These are phyloP conservation scores for Sisymbrium altissimum DNA, from an alignment of 345 rosid genomes.

Conservation along the genomic window DNA sequence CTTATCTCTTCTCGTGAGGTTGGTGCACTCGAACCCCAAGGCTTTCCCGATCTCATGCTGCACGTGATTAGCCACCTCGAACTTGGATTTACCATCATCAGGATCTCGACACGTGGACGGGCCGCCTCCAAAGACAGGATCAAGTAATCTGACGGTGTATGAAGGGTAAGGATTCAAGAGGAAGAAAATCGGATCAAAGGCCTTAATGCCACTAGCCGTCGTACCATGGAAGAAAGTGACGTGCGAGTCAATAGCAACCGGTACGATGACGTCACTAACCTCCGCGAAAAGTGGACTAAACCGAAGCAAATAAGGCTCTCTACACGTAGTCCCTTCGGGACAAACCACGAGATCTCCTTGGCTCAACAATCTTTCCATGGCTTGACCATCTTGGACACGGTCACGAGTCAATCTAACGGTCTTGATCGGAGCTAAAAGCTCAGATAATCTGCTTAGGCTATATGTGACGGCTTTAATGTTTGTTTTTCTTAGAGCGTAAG, in stretches of 20 bases:
- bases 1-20: slow-evolving; percentile 55
- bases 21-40: slow-evolving; percentile 51
- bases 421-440: slow-evolving; percentile 44
- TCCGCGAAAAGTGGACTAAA: slow-evolving; percentile 63
- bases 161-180: slow-evolving; percentile 40
- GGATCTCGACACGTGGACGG: slow-evolving; percentile 25
- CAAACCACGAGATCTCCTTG: slow-evolving; percentile 49
- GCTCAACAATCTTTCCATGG: slow-evolving; percentile 35
- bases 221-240: slow-evolving; percentile 53
- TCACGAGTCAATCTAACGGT: slow-evolving; percentile 44
- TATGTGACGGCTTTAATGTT: slow-evolving; percentile 51
- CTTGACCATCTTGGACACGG: slow-evolving; percentile 35
- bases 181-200: slow-evolving; percentile 45
- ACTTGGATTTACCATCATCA: slow-evolving; percentile 23
- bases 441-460: slow-evolving; percentile 45
- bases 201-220: slow-evolving; percentile 55
- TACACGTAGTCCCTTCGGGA: slow-evolving; percentile 66
- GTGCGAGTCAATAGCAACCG: slow-evolving; percentile 45
- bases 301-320: slow-evolving; percentile 59
- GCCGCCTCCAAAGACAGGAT: slow-evolving; percentile 21
- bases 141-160: slow-evolving; percentile 30
- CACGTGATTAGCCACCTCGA: slow-evolving; percentile 50
- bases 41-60: slow-evolving; percentile 46
- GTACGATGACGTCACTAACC: slow-evolving; percentile 45
- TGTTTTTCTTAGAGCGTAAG: slow-evolving; percentile 29